Evolutionary conservation across 139 green algal genomes (phyloP), one percentile per base, ranked within the genome.

Genomic region (Volvox reticuliferus): DNA sequence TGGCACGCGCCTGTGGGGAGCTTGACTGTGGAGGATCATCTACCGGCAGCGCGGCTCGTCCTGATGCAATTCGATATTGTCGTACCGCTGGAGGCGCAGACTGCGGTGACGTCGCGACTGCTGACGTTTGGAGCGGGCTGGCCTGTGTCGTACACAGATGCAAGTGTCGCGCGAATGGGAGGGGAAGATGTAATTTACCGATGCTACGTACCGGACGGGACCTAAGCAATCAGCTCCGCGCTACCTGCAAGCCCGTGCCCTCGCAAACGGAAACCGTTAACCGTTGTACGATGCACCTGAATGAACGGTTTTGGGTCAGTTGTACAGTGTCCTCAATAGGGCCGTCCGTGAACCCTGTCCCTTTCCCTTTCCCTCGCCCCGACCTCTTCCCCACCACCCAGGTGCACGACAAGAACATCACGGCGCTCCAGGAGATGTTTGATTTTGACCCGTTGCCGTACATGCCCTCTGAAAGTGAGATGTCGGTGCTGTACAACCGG

Each of bases 321-420:
- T 55, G 44, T 55, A 55, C n/a, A 55, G 5, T 14, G 44, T 55
- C 44, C 44, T 55, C 44, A 9, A 14, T 55, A 55, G 44, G 44
- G 9, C 9, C 44, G 44, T 55, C 44, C 44, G 9, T 5, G 44
- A 55, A 55, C 44, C 5, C 44, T 55, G 9, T 14, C 44, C 44
- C 44, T 55, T 55, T 9, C 44, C 65, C 65, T 28, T 5, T 35
- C 18, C 21, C 78, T 16, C 79, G 37, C 77, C 13, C 13, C 77
- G 9, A 19, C 37, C 36, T 3, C 2, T 13, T 50, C 13, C 79
- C 33, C 76, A 30, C 3, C 76, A 19, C 12, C 76, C 79, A 89
- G 83, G 84, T 89, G 5, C 84, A 89, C 44, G 84, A 89, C 68
- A 89, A 89, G 84, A 61, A 89, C 84, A 89, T 89, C 12, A 26